phyloP scores from a whole-genome alignment of 2,329 filamentous ascomycete species.

The Phoma sp. region DNA sequence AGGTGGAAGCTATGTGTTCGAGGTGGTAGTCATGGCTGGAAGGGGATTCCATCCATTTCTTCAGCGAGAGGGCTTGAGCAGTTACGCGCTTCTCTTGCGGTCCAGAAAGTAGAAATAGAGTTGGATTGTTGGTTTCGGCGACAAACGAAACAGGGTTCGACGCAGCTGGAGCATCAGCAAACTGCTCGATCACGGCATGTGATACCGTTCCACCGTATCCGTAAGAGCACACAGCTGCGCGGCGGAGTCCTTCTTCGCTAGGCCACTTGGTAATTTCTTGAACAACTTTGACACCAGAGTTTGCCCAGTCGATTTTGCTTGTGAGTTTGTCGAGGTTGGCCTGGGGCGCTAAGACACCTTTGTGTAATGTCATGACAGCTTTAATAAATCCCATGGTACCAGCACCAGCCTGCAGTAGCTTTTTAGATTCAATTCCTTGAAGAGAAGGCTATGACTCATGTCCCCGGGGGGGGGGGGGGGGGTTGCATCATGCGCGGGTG shows the following conservation, averaged over 20 bases:
- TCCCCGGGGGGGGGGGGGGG: too few relatives aligned
- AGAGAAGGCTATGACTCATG: too few relatives aligned
- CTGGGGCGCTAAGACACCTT: slow-evolving; percentile 38
- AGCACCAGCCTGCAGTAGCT: slow-evolving; percentile 7
- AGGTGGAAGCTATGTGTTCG: slow-evolving; percentile 21
- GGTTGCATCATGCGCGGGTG: too few relatives aligned
- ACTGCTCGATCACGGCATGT: slow-evolving; percentile 21
- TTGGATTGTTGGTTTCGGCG: background rate
- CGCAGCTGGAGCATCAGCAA: background rate
- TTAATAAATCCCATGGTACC: slow-evolving; percentile 33
- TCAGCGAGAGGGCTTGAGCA: slow-evolving; percentile 8
- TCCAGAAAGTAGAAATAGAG: slow-evolving; percentile 7
- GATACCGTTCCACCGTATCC: slow-evolving; percentile 29
- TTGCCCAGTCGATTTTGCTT: slow-evolving; percentile 23
- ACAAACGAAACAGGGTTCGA: background rate
- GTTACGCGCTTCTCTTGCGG: slow-evolving; percentile 9
- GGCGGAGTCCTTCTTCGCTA: slow-evolving; percentile 5
- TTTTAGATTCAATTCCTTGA: too few relatives aligned
- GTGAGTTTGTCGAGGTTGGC: slow-evolving; percentile 27
- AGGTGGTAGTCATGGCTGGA: slow-evolving; percentile 4
- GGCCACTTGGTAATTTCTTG: slow-evolving; percentile 23
- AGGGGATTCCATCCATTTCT: slow-evolving; percentile 9
- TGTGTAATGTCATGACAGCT: slow-evolving; percentile 39
- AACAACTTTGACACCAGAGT: slow-evolving; percentile 19
- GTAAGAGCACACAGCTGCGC: slow-evolving; percentile 24